These are phyloP conservation scores for Myochromella boudieri DNA, from an alignment of 768 basidiomycete genomes.

Conservation along the genomic window DNA sequence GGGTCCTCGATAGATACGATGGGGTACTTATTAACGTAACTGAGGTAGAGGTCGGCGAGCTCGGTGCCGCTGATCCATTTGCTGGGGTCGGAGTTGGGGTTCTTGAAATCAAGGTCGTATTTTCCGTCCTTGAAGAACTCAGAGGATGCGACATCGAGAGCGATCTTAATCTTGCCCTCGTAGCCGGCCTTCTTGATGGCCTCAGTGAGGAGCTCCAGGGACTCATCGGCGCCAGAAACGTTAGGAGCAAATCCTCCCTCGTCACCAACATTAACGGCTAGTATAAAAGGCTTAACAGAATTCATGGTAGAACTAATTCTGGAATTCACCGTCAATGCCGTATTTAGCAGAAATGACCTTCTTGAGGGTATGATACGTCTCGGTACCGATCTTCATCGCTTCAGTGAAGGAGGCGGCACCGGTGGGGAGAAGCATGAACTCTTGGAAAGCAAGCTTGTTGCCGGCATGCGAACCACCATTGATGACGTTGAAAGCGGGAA, in stretches of 20 bases:
- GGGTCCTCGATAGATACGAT: slow-evolving; percentile 97
- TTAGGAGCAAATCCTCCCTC: slow-evolving; percentile 99
- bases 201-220: slow-evolving; percentile 91
- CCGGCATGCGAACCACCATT: slow-evolving; percentile 99
- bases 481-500: slow-evolving; percentile 98
- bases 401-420: slow-evolving; percentile 91
- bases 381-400: slow-evolving; percentile 98
- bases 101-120: slow-evolving; percentile 99
- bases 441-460: slow-evolving; percentile 99
- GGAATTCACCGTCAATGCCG: slow-evolving; percentile 85
- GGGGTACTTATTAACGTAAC: slow-evolving; percentile 89
- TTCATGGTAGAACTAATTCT: slow-evolving; percentile 12
- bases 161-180: slow-evolving; percentile 98
- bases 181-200: slow-evolving; percentile 99
- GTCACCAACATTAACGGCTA: slow-evolving; percentile 98
- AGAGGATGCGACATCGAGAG: slow-evolving; percentile 96
- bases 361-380: slow-evolving; percentile 97
- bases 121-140: slow-evolving; percentile 99
- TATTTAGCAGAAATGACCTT: slow-evolving; percentile 99
- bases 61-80: slow-evolving; percentile 94
- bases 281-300: slow-evolving; percentile 11
- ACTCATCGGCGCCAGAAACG: slow-evolving; percentile 95
- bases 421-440: slow-evolving; percentile 99
- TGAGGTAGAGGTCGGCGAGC: slow-evolving; percentile 90
- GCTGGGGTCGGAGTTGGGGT: slow-evolving; percentile 96